A percentile compares a stretch with the other conserved stretches of the same genome.
Evolutionary conservation across 2,329 filamentous ascomycete species (phyloP).

Genomic region (Alternaria arbusti): DNA sequence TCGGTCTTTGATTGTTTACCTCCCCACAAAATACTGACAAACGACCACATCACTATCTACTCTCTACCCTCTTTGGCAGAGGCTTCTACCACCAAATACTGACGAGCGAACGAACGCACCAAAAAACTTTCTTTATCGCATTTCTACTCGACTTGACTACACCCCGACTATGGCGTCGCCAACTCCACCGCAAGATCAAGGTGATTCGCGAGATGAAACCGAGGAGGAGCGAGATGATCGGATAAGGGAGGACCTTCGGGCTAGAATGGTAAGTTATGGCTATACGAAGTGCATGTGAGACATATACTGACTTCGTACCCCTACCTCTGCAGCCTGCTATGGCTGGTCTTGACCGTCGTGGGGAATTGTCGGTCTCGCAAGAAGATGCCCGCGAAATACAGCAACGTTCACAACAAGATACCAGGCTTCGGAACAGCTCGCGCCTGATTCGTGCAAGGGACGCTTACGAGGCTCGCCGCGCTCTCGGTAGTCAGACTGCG

Average conservation of each 20-base stretch:
- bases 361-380: not conserved
- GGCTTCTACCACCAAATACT: not conserved
- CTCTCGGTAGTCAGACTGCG: not conserved
- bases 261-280: not conserved
- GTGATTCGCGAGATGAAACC: not conserved
- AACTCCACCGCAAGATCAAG: not conserved
- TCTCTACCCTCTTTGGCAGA: not conserved
- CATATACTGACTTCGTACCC: not conserved
- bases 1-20: not conserved
- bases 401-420: not conserved
- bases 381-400: not conserved
- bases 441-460: not conserved
- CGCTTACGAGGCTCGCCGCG: not conserved
- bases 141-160: not conserved
- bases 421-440: not conserved
- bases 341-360: not conserved
- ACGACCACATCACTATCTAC: not conserved
- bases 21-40: not conserved
- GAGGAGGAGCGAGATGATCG: not conserved
- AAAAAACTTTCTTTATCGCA: not conserved
- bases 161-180: not conserved
- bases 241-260: not conserved
- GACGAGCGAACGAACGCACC: not conserved
- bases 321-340: not conserved
- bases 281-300: not conserved